phyloP scores from a whole-genome alignment of 2,329 filamentous ascomycete genomes.

The Ophiostoma triangulosporum region DNA sequence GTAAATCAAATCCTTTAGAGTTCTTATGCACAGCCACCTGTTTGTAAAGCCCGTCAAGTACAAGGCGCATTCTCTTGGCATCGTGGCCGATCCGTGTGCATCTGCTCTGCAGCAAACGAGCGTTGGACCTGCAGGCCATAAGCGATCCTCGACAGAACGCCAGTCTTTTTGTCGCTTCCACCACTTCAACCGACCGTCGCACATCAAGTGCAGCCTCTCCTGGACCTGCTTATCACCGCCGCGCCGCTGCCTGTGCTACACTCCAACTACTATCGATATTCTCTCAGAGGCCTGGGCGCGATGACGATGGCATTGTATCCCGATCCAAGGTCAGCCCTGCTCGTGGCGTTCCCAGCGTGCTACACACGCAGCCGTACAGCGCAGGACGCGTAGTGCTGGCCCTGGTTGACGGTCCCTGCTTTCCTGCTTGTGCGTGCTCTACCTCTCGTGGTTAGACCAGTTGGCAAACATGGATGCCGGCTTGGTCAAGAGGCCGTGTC shows the following conservation, averaged over 20 bases:
- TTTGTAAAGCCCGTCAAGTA: too few species aligned
- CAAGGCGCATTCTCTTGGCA: not conserved
- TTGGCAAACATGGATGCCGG: too few species aligned
- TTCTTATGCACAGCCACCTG: too few species aligned
- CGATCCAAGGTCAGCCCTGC: not conserved
- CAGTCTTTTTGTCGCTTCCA: not conserved
- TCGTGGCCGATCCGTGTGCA: not conserved
- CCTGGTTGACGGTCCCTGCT: too few species aligned
- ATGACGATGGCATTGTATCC: not conserved
- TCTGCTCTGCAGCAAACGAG: not conserved
- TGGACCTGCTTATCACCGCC: not conserved
- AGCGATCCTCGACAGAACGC: too few species aligned
- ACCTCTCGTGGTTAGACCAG: too few species aligned
- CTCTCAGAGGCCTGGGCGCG: not conserved
- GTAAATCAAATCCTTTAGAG: too few species aligned
- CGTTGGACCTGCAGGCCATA: not conserved
- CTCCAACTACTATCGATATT: not conserved
- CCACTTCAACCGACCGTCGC: too few species aligned
- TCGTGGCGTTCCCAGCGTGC: not conserved
- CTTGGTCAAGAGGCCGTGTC: too few species aligned
- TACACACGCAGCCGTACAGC: too few species aligned
- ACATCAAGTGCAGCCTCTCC: not conserved
- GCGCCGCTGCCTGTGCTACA: not conserved
- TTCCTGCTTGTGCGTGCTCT: too few species aligned
- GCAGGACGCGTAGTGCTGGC: too few species aligned